Percentiles rank a stretch among this genome's conserved stretches.
Conservation (phyloP, 2,329 filamentous ascomycete genomes). For the Xylaria sp. region DNA sequence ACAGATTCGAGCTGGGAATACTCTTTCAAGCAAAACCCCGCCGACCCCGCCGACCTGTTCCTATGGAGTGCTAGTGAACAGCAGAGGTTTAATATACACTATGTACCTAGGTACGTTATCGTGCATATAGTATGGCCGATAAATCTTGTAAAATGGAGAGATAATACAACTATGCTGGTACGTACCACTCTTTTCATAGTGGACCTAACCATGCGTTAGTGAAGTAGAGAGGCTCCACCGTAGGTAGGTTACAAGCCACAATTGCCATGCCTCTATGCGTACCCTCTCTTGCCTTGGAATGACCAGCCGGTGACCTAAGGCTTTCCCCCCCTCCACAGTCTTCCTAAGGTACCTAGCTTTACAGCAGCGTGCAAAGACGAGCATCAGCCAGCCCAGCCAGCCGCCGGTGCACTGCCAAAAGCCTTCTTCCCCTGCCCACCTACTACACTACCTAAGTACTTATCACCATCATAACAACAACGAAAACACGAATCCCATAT, state of each 20-base stretch:
- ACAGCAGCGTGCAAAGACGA: too few species aligned
- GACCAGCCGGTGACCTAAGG: neutral
- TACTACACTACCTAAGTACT: neutral
- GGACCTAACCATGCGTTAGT: too few species aligned
- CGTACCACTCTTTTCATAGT: too few species aligned
- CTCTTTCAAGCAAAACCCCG: conserved; percentile 8
- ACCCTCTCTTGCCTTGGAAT: conserved; percentile 2
- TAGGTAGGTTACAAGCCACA: conserved; percentile 12
- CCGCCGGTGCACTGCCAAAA: conserved; percentile 21
- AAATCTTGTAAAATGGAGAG: neutral
- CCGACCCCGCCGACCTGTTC: conserved; percentile 68
- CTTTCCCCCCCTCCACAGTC: too few species aligned
- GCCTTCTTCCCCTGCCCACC: neutral
- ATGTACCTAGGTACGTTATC: neutral
- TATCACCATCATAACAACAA: conserved; percentile 36
- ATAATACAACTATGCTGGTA: neutral
- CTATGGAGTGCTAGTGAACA: too few species aligned
- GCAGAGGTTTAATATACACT: neutral
- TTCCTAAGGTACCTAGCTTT: neutral
- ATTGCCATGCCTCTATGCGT: neutral
- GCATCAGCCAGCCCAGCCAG: neutral
- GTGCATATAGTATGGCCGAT: neutral
- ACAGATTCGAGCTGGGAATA: neutral
- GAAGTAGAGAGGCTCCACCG: neutral
- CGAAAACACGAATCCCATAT: conserved; percentile 23